A percentile compares a stretch with the other conserved stretches of the same genome.
These are phyloP conservation scores for Ilyonectria mors-panacis DNA, from an alignment of 2,329 filamentous ascomycete genomes.

Conservation along the genomic window DNA sequence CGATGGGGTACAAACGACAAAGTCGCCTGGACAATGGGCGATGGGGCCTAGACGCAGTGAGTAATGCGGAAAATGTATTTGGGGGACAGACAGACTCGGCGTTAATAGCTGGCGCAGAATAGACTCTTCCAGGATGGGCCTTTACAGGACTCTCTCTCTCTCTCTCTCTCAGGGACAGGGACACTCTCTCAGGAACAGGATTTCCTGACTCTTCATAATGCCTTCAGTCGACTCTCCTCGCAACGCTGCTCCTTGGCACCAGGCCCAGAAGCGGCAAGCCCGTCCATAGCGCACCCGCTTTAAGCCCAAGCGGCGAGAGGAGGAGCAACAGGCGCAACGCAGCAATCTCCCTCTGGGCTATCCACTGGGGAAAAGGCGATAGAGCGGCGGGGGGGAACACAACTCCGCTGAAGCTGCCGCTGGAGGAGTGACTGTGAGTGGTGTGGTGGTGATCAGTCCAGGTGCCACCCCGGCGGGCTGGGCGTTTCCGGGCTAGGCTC, in stretches of 20 bases:
- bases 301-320: conserved; percentile 40
- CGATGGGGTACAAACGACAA: no score
- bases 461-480: conserved; percentile 3
- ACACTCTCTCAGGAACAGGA: no score
- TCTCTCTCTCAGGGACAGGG: no score
- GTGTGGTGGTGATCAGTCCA: conserved; percentile 3
- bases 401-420: neutral
- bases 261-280: conserved; percentile 43
- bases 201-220: no score
- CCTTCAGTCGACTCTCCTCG: neutral
- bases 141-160: no score
- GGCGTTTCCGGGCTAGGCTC: neutral
- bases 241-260: conserved; percentile 20
- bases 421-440: neutral
- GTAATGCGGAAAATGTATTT: no score
- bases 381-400: no score
- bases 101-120: no score
- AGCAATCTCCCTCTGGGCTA: conserved; percentile 9
- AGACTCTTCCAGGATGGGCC: no score
- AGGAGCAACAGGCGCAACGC: neutral
- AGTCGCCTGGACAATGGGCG: neutral
- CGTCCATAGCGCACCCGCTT: conserved; percentile 43
- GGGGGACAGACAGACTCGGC: no score
- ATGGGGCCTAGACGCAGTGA: no score
- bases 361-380: neutral